Evolutionary conservation across 441 rosid species (phyloP), one percentile per base, ranked within the genome.

Genomic region (Theobroma grandiflorum): DNA sequence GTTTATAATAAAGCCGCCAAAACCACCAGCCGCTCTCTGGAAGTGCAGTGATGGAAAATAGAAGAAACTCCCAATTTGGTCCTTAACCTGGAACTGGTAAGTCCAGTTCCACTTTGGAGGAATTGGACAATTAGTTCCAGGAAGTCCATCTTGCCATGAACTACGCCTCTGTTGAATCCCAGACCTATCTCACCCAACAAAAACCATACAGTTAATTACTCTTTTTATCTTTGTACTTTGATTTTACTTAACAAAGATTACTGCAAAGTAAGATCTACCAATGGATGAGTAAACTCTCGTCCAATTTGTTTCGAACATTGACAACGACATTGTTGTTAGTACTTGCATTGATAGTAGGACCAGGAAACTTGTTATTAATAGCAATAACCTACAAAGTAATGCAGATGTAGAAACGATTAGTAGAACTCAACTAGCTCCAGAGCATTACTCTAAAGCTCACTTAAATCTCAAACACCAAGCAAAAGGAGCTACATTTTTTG

Each of bases 121-220:
- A 68, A 96, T 95, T 31, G 99, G 99, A 84, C 98, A 96, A 77
- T 92, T 96, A 4, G 98, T 97, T 68, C 99, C 99, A 64, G 77
- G 86, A 61, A 97, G 83, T 79, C 98, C 99, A 84, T 97, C 99
- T 90, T 94, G 99, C 99, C 99, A 97, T 7, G 99, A 97, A 64
- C 89, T 86, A 76, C 95, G 90, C 82, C 99, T 89, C 79, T 92
- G 94, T 76, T 95, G 94, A 85, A 96, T 81, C 77, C 99, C 99
- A 80, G 93, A 83, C 99, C 99, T 96, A 83, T 72, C 12, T 72
- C 2, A 84, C 10, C 76, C 78, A 81, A 35, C 58, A 63, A 31
- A 68, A 71, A 63, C 31, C 58, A 82, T 2, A 15, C 38, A 35
- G 22, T 61, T 59, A 68, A 70, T 38, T 68, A 70, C 35, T 0